Base-by-base conservation (phyloP, 2,329 filamentous ascomycete species). In the Dothiorella sarmentorum region DNA sequence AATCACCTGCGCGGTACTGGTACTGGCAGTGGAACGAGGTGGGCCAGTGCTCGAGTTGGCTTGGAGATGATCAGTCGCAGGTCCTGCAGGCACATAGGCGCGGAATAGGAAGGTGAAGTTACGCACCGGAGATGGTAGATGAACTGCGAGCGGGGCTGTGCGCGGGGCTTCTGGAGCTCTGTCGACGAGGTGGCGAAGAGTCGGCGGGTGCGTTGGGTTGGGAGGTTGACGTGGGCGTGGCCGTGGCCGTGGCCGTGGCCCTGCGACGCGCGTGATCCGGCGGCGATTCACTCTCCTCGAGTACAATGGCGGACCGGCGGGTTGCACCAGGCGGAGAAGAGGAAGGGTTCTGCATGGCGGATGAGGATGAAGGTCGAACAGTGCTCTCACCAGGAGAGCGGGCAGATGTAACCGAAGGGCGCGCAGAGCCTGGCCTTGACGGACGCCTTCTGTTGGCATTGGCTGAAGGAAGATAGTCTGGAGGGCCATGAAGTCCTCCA, bases 401-500 rank as follows among this genome's bases (percentile, higher is more conserved):
- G n/a, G n/a, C n/a, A n/a, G n/a, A n/a, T n/a, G n/a, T n/a, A n/a
- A n/a, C n/a, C n/a, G n/a, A n/a, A n/a, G n/a, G n/a, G n/a, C n/a
- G n/a, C n/a, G n/a, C n/a, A n/a, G 18, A 22, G 10, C 18, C 7
- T 15, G n/a, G 9, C 1, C 15, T 2, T 18, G 7, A 18, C 5
- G 37, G n/a, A 3, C 20, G 18, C 17, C 4, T 49, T 26, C 33
- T 33, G 24, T 5, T 4, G 31, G 31, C 15, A n/a, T 17, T n/a
- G 17, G 27, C 11, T 38, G 13, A n/a, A 18, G 17, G 3, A 31
- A 26, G 20, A 13, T n/a, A n/a, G n/a, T 53, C 49, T n/a, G 22
- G 15, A 2, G 33, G 52, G 20, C 52, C 52, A n/a, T 56, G 64
- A n/a, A 56, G 58, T 1, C 62, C 62, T 1, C 47, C 43, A 9